A percentile compares a stretch with the other conserved stretches of the same genome.
phyloP scores from a whole-genome alignment of 805 yeast genomes.

The Kuraishia piskuri region DNA sequence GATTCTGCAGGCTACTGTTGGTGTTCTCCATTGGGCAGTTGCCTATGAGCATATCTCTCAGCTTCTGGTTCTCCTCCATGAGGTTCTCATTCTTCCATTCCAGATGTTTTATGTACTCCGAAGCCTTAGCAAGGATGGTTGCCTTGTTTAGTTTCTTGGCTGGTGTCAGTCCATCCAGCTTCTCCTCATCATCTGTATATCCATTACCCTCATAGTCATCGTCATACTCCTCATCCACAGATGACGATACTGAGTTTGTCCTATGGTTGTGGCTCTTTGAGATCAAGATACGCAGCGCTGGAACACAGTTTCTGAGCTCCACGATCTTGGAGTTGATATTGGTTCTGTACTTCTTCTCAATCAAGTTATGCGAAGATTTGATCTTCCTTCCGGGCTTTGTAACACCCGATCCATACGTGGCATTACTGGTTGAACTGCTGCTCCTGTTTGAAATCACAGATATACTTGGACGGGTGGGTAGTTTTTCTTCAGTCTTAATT shows the following conservation, averaged over 20 bases:
- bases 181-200: conserved; percentile 40
- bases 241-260: conserved; percentile 26
- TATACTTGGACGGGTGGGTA: neutral
- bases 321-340: conserved; percentile 63
- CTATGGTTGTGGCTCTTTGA: conserved; percentile 27
- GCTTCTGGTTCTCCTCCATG: conserved; percentile 35
- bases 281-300: conserved; percentile 42
- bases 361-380: conserved; percentile 59
- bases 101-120: conserved; percentile 69
- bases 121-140: conserved; percentile 64
- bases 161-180: conserved; percentile 67
- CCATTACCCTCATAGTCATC: conserved; percentile 46
- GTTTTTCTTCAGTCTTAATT: neutral
- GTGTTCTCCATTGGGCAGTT: neutral
- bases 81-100: conserved; percentile 50
- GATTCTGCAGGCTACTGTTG: neutral
- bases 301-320: conserved; percentile 58
- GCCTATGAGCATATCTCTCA: conserved; percentile 12
- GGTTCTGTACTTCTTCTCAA: conserved; percentile 64
- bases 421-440: neutral
- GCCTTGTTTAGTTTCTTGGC: conserved; percentile 76
- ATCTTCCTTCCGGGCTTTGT: conserved; percentile 37
- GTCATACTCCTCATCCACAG: conserved; percentile 33
- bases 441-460: neutral
- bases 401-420: conserved; percentile 25